A percentile compares a stretch with the other conserved stretches of the same genome.
Conservation (phyloP, 1,284 basidiomycete genomes). For the Golubevia sp. region DNA sequence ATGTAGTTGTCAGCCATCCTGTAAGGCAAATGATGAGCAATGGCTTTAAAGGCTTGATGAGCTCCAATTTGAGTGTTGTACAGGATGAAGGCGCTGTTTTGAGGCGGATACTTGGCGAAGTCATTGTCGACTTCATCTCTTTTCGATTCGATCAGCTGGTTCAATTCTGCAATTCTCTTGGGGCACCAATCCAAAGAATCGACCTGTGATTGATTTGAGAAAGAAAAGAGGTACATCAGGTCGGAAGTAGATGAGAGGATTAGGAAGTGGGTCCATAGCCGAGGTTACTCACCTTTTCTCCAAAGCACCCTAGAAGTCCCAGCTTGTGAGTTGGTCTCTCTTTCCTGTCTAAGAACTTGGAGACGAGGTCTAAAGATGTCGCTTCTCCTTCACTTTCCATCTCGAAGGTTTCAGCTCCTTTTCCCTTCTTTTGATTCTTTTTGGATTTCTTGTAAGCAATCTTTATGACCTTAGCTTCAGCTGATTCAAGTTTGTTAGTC, state of each 20-base stretch:
- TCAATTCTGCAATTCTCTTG: constrained; percentile 67
- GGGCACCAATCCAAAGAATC: constrained; percentile 86
- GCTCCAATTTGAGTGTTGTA: constrained; percentile 87
- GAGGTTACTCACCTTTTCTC: constrained; percentile 78
- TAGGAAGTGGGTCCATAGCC: too few relatives aligned
- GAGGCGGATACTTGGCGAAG: constrained; percentile 67
- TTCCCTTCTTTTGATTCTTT: constrained; percentile 62
- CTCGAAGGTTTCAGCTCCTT: constrained; percentile 49
- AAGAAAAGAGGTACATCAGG: too few relatives aligned
- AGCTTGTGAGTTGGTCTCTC: constrained; percentile 79
- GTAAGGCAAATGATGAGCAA: constrained; percentile 46
- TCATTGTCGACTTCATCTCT: constrained; percentile 71
- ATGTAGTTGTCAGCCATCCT: constrained; percentile 43
- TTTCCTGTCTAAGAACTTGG: constrained; percentile 51
- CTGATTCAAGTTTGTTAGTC: constrained; percentile 79
- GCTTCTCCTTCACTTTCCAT: constrained; percentile 47
- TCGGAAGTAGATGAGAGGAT: too few relatives aligned
- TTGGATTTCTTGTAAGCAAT: constrained; percentile 70
- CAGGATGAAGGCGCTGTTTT: constrained; percentile 74
- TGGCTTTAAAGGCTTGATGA: constrained; percentile 31
- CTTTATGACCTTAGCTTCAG: constrained; percentile 76
- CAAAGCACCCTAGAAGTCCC: constrained; percentile 68
- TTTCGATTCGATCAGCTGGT: constrained; percentile 64
- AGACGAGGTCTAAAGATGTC: constrained; percentile 17
- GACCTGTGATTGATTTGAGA: too few relatives aligned